A percentile compares a stretch with the other conserved stretches of the same genome.
Conservation (phyloP, 148 eudicot genomes). For the Fallopia convolvulus region DNA sequence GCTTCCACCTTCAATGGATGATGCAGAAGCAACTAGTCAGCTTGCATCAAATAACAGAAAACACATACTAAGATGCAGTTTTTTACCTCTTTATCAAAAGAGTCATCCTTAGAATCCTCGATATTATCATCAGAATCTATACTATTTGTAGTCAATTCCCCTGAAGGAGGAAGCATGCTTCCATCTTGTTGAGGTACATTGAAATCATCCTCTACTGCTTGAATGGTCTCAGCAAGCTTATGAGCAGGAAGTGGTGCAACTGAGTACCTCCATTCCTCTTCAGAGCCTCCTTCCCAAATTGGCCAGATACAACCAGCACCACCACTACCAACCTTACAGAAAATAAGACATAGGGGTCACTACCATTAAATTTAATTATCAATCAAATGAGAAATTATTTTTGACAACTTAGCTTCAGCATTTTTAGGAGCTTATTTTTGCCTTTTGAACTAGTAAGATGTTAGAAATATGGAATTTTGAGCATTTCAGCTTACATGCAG, state of each 20-base stretch:
- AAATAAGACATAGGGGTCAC: background rate
- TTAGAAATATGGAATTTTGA: background rate
- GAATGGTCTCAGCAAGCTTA: slow-evolving; percentile 55
- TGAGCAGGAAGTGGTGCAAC: slow-evolving; percentile 84
- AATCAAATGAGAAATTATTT: background rate
- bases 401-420: background rate
- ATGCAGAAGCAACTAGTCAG: slow-evolving; percentile 6
- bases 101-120: slow-evolving; percentile 52
- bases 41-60: slow-evolving; percentile 7
- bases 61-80: background rate
- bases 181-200: slow-evolving; percentile 38
- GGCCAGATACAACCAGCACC: slow-evolving; percentile 94
- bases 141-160: slow-evolving; percentile 48
- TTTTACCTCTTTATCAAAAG: slow-evolving; percentile 82
- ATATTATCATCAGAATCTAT: slow-evolving; percentile 47
- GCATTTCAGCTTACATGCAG: background rate
- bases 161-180: slow-evolving; percentile 52
- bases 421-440: background rate
- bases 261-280: slow-evolving; percentile 86
- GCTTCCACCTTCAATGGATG: slow-evolving; percentile 62
- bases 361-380: background rate
- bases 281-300: slow-evolving; percentile 53
- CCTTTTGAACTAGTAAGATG: no score
- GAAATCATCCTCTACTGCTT: slow-evolving; percentile 40
- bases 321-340: slow-evolving; percentile 66